Base-by-base conservation (phyloP, 805 yeast genomes). In the Candida corydali region DNA sequence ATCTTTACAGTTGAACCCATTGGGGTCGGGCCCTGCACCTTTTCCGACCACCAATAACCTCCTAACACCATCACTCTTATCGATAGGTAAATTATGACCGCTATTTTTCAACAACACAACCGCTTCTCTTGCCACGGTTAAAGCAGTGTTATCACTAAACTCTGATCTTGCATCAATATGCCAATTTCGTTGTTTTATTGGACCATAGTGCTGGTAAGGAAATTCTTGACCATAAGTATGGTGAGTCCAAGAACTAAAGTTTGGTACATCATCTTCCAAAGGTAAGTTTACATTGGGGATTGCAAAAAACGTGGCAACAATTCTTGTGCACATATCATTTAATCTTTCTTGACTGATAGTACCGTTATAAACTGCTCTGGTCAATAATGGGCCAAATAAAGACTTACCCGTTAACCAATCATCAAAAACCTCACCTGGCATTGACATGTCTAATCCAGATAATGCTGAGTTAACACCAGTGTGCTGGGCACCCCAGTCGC, bases 401-500 rank as follows among this genome's bases (percentile, higher is more conserved):
- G 81, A 70, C 44, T 70, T 69, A 1, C 78, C 80, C 20, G 70
- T 58, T 29, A 66, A 59, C 78, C 77, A 72, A 31, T 65, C 74
- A 39, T 75, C 76, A 43, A 69, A 72, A 1, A 65, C 55, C 38
- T 73, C 77, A 2, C 79, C 78, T 1, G 84, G 84, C 83, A 79
- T 77, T 9, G 74, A 63, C 82, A 80, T 76, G 54, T 80, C 85
- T 24, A 76, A 55, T 2, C 86, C 86, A 2, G 81, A 68, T 17
- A 75, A 54, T 1, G 75, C 78, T 1, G 80, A 67, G 34, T 67
- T 63, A 4, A 77, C 76, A 5, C 84, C 83, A 7, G 72, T 51
- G 44, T 73, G 79, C 41, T 73, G 79, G 4, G 80, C 83, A n/a
- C 75, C 77, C 82, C 83, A 77, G 49, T 78, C 84, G 18, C 80